Evolutionary conservation across 2,329 filamentous ascomycete species (phyloP).

Genomic region (Cladosporium sp.): DNA sequence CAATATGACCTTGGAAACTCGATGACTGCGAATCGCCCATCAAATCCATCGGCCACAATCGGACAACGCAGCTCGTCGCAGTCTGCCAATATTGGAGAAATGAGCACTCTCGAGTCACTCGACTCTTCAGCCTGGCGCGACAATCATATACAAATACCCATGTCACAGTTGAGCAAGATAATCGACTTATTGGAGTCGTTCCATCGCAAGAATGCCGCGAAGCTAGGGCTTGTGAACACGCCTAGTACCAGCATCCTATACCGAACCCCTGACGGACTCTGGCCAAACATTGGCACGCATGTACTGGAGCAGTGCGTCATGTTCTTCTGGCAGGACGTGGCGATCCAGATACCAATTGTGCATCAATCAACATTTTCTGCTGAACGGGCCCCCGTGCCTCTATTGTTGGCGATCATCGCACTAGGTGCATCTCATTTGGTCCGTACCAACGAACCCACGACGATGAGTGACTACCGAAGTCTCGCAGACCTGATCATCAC

Average conservation of each 20-base stretch:
- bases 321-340: slow-evolving; percentile 90
- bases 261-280: not conserved
- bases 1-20: not conserved
- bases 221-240: not conserved
- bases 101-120: too few relatives aligned
- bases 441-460: slow-evolving; percentile 46
- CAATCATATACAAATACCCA: not conserved
- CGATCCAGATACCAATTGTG: slow-evolving; percentile 83
- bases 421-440: not conserved
- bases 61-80: not conserved
- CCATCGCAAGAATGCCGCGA: not conserved
- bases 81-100: not conserved
- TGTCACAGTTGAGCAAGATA: not conserved
- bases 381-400: slow-evolving; percentile 72
- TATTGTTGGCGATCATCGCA: slow-evolving; percentile 78
- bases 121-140: not conserved
- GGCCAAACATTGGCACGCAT: not conserved
- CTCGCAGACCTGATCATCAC: slow-evolving; percentile 84
- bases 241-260: not conserved
- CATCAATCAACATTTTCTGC: slow-evolving; percentile 88
- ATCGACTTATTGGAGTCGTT: not conserved
- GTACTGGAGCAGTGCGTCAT: slow-evolving; percentile 60
- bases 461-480: slow-evolving; percentile 69
- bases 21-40: not conserved
- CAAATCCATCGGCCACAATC: not conserved